Evolutionary conservation across 2,329 filamentous ascomycete genomes (phyloP).

Genomic region (Phaeosphaeria sp.): DNA sequence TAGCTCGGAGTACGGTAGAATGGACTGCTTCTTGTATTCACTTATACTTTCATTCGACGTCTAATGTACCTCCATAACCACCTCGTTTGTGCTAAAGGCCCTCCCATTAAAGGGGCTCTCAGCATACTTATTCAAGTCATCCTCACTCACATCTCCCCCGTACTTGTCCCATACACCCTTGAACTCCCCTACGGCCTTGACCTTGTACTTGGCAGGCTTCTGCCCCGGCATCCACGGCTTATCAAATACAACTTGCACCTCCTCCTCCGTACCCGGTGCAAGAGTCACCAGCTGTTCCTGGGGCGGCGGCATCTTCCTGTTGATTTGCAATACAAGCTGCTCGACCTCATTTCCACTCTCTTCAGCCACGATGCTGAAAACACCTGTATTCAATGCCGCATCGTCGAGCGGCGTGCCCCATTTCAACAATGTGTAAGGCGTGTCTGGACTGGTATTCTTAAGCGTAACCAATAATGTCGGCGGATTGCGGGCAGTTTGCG

Average conservation of each 20-base stretch:
- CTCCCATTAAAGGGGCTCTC: slow-evolving; percentile 33
- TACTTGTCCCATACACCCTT: slow-evolving; percentile 45
- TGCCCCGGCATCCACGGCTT: slow-evolving; percentile 47
- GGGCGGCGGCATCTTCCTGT: slow-evolving; percentile 46
- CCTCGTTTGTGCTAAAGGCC: slow-evolving; percentile 32
- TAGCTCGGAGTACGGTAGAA: background rate
- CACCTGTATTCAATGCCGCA: slow-evolving; percentile 45
- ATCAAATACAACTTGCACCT: slow-evolving; percentile 45
- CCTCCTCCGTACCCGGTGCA: slow-evolving; percentile 39
- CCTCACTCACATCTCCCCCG: slow-evolving; percentile 26
- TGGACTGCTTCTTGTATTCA: background rate
- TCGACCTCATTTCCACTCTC: slow-evolving; percentile 35
- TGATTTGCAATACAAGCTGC: slow-evolving; percentile 43
- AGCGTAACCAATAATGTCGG: slow-evolving; percentile 45
- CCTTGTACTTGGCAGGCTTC: slow-evolving; percentile 46
- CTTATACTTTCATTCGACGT: background rate
- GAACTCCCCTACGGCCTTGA: slow-evolving; percentile 43
- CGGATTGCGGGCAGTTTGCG: slow-evolving; percentile 37
- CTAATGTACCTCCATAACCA: slow-evolving; percentile 28
- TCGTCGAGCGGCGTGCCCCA: slow-evolving; percentile 52
- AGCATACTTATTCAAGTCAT: slow-evolving; percentile 34
- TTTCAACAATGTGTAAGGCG: slow-evolving; percentile 45
- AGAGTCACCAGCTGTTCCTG: slow-evolving; percentile 46
- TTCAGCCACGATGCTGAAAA: slow-evolving; percentile 43
- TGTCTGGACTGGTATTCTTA: slow-evolving; percentile 42